These are phyloP conservation scores for Kuraishia piskuri DNA, from an alignment of 805 yeast genomes.

Conservation along the genomic window DNA sequence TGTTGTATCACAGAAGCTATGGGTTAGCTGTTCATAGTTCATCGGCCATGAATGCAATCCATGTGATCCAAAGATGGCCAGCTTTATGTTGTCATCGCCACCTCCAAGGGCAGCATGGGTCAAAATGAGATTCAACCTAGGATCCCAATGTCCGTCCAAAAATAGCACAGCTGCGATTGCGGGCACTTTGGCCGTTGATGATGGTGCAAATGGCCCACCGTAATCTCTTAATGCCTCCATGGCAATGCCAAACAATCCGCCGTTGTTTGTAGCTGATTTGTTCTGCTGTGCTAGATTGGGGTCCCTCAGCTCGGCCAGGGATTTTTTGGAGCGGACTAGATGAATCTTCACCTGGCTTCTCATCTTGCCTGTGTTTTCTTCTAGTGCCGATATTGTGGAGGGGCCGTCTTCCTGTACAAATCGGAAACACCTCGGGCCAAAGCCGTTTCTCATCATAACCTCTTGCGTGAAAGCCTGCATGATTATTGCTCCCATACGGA, in stretches of 20 bases:
- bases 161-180: constrained; percentile 80
- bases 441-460: constrained; percentile 72
- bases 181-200: constrained; percentile 28
- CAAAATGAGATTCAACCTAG: constrained; percentile 42
- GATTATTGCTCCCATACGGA: constrained; percentile 75
- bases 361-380: constrained; percentile 18
- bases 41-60: constrained; percentile 91
- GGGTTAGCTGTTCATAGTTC: constrained; percentile 60
- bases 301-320: constrained; percentile 66
- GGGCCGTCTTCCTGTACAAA: constrained; percentile 57
- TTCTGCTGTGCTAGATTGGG: constrained; percentile 86
- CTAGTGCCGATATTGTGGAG: constrained; percentile 44
- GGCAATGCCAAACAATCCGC: constrained; percentile 74
- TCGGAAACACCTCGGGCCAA: constrained; percentile 71
- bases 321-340: constrained; percentile 55
- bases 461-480: constrained; percentile 91
- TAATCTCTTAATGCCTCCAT: constrained; percentile 54
- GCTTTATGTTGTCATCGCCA: constrained; percentile 54
- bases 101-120: constrained; percentile 97
- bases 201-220: constrained; percentile 43
- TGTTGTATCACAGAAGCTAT: constrained; percentile 68
- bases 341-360: constrained; percentile 73
- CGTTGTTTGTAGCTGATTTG: constrained; percentile 57
- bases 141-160: constrained; percentile 82
- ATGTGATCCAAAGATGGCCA: constrained; percentile 93